Conservation (phyloP, 768 basidiomycete genomes). For the Collybia mongolica region DNA sequence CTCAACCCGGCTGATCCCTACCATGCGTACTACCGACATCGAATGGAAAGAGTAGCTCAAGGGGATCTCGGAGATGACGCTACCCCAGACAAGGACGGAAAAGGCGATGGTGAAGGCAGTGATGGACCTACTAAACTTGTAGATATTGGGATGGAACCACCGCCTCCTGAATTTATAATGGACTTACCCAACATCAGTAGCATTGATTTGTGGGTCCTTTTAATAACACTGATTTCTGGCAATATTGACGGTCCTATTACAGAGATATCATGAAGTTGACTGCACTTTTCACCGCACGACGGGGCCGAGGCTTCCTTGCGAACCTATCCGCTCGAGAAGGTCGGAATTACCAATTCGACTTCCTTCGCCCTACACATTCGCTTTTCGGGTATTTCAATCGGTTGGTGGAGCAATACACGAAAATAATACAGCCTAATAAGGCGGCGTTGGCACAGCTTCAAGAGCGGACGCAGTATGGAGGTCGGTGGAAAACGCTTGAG, state of each 20-base stretch:
- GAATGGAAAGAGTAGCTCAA: constrained; percentile 77
- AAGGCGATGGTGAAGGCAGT: constrained; percentile 29
- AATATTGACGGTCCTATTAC: constrained; percentile 7
- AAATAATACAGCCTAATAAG: constrained; percentile 81
- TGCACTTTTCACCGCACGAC: constrained; percentile 91
- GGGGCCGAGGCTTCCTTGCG: constrained; percentile 84
- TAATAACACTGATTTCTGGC: constrained; percentile 1
- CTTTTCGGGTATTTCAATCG: constrained; percentile 97
- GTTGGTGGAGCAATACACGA: constrained; percentile 94
- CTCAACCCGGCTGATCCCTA: constrained; percentile 96
- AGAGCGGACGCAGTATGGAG: constrained; percentile 58
- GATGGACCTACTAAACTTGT: constrained; percentile 41
- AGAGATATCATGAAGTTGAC: constrained; percentile 97
- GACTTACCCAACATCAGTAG: constrained; percentile 85
- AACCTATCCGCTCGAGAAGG: constrained; percentile 86
- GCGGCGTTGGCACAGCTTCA: constrained; percentile 72
- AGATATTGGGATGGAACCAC: constrained; percentile 76
- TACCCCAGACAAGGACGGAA: constrained; percentile 43
- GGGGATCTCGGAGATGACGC: constrained; percentile 73
- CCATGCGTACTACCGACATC: constrained; percentile 96
- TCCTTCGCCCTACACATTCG: constrained; percentile 92
- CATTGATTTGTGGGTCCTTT: constrained; percentile 80
- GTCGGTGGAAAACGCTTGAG: constrained; percentile 79
- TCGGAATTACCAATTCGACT: constrained; percentile 97
- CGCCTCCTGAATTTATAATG: constrained; percentile 77